A percentile compares a stretch with the other conserved stretches of the same genome.
Conservation (phyloP, 2,329 filamentous ascomycete genomes). For the Ilyonectria destructans region DNA sequence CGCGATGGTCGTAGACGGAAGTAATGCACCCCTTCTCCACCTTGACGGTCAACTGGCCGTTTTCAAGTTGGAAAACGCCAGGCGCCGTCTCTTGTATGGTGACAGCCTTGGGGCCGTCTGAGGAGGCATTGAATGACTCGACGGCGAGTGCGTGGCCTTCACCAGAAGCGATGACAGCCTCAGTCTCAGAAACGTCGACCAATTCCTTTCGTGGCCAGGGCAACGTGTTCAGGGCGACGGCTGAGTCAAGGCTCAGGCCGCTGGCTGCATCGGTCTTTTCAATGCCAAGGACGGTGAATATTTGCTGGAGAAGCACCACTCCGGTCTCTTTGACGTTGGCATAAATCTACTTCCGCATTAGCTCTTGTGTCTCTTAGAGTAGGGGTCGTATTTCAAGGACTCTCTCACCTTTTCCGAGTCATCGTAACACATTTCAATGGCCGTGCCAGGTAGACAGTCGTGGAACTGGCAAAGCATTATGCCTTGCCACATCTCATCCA, state of each 20-base stretch:
- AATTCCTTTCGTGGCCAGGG: slow-evolving; percentile 88
- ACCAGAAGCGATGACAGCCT: slow-evolving; percentile 71
- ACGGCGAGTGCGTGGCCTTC: slow-evolving; percentile 68
- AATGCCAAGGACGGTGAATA: slow-evolving; percentile 77
- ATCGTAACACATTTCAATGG: slow-evolving; percentile 98
- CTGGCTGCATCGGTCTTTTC: slow-evolving; percentile 33
- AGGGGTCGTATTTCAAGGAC: slow-evolving; percentile 39
- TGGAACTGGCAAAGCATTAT: slow-evolving; percentile 97
- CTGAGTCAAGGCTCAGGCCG: slow-evolving; percentile 56
- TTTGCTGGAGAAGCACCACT: slow-evolving; percentile 78
- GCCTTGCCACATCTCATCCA: slow-evolving; percentile 96
- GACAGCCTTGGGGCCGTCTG: slow-evolving; percentile 64
- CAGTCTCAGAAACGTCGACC: slow-evolving; percentile 72
- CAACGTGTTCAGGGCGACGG: slow-evolving; percentile 85
- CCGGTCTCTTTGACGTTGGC: slow-evolving; percentile 86
- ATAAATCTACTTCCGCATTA: slow-evolving; percentile 73
- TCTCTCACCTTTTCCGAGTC: slow-evolving; percentile 83
- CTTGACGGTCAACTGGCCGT: slow-evolving; percentile 81
- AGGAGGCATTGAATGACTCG: slow-evolving; percentile 63
- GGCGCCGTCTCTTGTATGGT: slow-evolving; percentile 66
- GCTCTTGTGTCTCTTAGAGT: background rate
- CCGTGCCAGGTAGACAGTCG: slow-evolving; percentile 94
- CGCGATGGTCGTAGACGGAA: slow-evolving; percentile 80
- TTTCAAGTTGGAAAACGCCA: slow-evolving; percentile 84
- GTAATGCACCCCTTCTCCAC: slow-evolving; percentile 85